Base-by-base conservation (phyloP, 2,329 filamentous ascomycete species). In the Paecilomyces sp. region DNA sequence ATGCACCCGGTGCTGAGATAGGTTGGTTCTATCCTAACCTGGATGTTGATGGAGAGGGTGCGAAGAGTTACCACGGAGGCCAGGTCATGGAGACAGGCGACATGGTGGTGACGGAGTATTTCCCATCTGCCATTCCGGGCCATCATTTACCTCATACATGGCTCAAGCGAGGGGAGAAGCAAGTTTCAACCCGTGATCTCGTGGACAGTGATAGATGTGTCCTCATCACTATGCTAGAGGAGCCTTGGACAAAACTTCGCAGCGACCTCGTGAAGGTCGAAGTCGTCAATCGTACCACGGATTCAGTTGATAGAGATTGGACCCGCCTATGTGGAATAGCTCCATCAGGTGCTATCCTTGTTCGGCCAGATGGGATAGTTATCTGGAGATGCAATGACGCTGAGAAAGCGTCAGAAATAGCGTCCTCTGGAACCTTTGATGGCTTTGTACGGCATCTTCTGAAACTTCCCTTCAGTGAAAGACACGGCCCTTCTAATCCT, bases 11-110 rank as follows among this genome's bases (percentile, higher is more conserved):
- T 1, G 62, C 65, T 2, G 72, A 74, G 59, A 62, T 73, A 12
- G 72, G 73, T 30, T 75, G 72, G 72, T 74, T 74, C 53, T 75
- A 74, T 58, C 68, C 65, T 13, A 60, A 57, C 18, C 61, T 62
- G 8, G 67, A 70, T 61, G 57, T 60, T 15, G 55, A 64, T 7
- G 57, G 58, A 2, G 67, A 70, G 57, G 67, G 65, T 3, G 58
- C 53, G 12, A 41, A 55, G 30, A 64, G 47, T 15, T 52, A 30
- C 2, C 67, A 71, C 54, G 66, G 59, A 22, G 68, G 68, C 6
- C 67, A 70, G 58, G 18, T 68, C 31, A 58, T 53, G 8, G 57
- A 58, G 18, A 59, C 65, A 53, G 65, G 66, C 9, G 51, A 51
- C 13, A 55, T 70, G 7, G 60, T 68, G 24, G 47, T 57, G 1